Conservation (phyloP, 1,139 yeast genomes). For the Suhomyces taliae region DNA sequence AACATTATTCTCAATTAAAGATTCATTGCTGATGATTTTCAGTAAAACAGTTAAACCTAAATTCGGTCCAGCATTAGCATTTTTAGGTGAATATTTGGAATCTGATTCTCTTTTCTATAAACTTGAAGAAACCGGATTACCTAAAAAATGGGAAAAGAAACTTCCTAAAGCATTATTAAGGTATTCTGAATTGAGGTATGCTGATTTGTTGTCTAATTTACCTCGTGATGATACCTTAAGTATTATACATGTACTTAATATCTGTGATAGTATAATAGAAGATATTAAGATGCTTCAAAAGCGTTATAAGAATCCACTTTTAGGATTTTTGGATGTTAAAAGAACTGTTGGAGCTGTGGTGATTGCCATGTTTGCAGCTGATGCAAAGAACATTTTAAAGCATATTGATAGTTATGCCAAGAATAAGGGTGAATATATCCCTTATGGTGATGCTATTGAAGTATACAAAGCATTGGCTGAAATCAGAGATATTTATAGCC, state of each 20-base stretch:
- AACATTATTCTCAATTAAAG: slow-evolving; percentile 48
- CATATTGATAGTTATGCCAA: slow-evolving; percentile 51
- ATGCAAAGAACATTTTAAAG: slow-evolving; percentile 58
- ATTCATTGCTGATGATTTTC: slow-evolving; percentile 46
- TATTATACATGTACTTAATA: slow-evolving; percentile 57
- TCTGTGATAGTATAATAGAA: slow-evolving; percentile 55
- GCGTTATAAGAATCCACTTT: slow-evolving; percentile 58
- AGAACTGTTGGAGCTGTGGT: slow-evolving; percentile 56
- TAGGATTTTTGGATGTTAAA: slow-evolving; percentile 59
- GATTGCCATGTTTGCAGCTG: slow-evolving; percentile 62
- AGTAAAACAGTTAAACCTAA: slow-evolving; percentile 55
- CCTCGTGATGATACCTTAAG: slow-evolving; percentile 66
- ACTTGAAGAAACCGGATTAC: slow-evolving; percentile 38
- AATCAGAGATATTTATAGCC: slow-evolving; percentile 53
- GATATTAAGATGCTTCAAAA: slow-evolving; percentile 57
- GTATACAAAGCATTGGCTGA: slow-evolving; percentile 58
- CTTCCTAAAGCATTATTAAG: slow-evolving; percentile 50
- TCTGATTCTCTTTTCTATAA: slow-evolving; percentile 45
- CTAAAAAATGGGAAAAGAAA: slow-evolving; percentile 53
- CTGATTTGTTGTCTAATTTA: slow-evolving; percentile 52
- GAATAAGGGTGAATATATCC: slow-evolving; percentile 38
- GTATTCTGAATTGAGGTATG: slow-evolving; percentile 61
- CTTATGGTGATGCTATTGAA: slow-evolving; percentile 62
- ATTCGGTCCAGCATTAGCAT: slow-evolving; percentile 54
- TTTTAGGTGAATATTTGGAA: slow-evolving; percentile 54